Conservation (phyloP, 345 rosid genomes). For the Lumnitzera racemosa region DNA sequence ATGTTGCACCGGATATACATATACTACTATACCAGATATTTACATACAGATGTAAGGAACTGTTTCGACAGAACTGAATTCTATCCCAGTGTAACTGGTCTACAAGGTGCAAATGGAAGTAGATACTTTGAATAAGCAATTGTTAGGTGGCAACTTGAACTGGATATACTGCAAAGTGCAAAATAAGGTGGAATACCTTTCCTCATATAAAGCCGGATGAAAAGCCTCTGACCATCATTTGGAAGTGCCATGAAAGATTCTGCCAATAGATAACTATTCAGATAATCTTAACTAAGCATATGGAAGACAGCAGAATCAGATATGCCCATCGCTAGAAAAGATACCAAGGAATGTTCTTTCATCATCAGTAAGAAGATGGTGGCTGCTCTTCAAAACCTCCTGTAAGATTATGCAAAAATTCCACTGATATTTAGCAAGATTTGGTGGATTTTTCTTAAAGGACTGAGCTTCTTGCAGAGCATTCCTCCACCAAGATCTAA, state of each 20-base stretch:
- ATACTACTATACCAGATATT: no score
- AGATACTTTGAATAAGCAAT: no score
- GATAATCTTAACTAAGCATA: conserved; percentile 2
- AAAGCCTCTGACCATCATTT: conserved; percentile 76
- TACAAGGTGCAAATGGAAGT: no score
- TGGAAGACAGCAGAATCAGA: conserved; percentile 4
- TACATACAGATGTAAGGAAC: no score
- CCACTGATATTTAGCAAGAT: conserved; percentile 49
- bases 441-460: conserved; percentile 35
- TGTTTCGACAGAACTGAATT: no score
- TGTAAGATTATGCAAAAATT: conserved; percentile 59
- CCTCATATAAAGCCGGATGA: conserved; percentile 74
- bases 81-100: no score
- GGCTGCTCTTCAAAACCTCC: conserved; percentile 55
- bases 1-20: no score
- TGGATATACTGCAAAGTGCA: background rate
- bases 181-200: conserved; percentile 47
- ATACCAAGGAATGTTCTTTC: conserved; percentile 68
- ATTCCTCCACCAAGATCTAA: conserved; percentile 47
- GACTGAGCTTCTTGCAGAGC: conserved; percentile 48
- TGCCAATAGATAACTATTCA: conserved; percentile 28
- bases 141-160: background rate
- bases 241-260: conserved; percentile 61
- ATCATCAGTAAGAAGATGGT: conserved; percentile 54
- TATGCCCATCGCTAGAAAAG: conserved; percentile 6